Percentiles rank a stretch among this genome's conserved stretches.
These are phyloP conservation scores for Pythium utonaiense DNA, from an alignment of 352 stramenopile species.

Conservation along the genomic window DNA sequence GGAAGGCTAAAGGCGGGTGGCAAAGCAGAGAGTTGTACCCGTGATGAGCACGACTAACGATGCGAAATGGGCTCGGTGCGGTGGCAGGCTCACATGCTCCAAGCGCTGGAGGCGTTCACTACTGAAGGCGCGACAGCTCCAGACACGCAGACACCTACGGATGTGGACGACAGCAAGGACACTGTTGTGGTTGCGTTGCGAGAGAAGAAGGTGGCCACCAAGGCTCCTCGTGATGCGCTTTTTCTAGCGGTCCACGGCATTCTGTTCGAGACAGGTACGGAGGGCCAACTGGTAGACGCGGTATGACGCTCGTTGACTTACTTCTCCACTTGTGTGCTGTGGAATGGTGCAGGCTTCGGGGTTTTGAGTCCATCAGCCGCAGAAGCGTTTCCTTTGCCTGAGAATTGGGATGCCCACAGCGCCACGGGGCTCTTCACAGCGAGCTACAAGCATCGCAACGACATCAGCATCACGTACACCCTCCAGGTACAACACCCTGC, in stretches of 20 bases:
- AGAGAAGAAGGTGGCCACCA: conserved; percentile 41
- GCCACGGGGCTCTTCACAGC: conserved; percentile 56
- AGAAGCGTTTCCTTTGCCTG: conserved; percentile 34
- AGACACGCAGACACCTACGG: neutral
- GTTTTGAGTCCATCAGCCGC: conserved; percentile 17
- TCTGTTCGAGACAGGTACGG: conserved; percentile 62
- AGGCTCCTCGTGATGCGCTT: conserved; percentile 52
- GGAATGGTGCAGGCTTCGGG: conserved; percentile 34
- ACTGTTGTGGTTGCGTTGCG: conserved; percentile 37
- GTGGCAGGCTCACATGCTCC: conserved; percentile 64
- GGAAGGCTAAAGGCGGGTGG: conserved; percentile 18
- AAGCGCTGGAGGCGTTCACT: conserved; percentile 50
- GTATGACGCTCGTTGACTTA: neutral
- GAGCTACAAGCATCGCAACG: conserved; percentile 52
- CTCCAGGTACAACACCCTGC: conserved; percentile 58
- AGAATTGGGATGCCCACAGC: conserved; percentile 60
- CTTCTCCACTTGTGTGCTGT: neutral
- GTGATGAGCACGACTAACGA: neutral
- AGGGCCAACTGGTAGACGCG: neutral
- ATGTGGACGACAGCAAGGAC: conserved; percentile 51
- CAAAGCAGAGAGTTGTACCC: neutral
- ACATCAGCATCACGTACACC: conserved; percentile 45
- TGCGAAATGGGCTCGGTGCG: neutral
- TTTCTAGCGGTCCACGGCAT: conserved; percentile 71
- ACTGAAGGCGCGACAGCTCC: neutral